Conservation (phyloP, 2,329 filamentous ascomycete species). For the Coniella lustricola region DNA sequence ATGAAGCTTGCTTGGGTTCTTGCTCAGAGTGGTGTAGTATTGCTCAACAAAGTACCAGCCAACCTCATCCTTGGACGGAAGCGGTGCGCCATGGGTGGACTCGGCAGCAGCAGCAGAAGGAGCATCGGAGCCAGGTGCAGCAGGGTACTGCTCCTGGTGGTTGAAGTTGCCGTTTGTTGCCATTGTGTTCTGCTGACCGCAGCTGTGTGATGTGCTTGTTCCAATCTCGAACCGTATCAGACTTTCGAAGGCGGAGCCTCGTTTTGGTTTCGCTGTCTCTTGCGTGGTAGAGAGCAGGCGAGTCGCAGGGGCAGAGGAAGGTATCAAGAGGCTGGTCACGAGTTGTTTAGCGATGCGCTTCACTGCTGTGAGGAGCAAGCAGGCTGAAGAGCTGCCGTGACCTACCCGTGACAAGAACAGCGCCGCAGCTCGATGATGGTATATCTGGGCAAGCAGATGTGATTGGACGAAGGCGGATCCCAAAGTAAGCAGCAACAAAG, state of each 20-base stretch:
- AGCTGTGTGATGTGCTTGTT: not conserved
- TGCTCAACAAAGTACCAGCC: conserved; percentile 99
- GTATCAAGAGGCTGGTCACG: too few relatives aligned
- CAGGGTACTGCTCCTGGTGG: conserved; percentile 37
- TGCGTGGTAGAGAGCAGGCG: too few relatives aligned
- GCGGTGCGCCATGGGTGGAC: conserved; percentile 32
- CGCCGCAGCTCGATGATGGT: not conserved
- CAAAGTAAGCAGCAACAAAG: not conserved
- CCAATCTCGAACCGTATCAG: not conserved
- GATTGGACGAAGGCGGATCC: not conserved
- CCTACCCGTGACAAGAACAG: not conserved
- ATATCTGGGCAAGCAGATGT: not conserved
- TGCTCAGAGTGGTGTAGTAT: conserved; percentile 97
- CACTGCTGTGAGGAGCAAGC: too few relatives aligned
- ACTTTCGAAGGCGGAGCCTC: not conserved
- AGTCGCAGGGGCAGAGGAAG: too few relatives aligned
- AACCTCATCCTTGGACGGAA: conserved; percentile 80
- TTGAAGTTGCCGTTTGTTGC: conserved; percentile 50
- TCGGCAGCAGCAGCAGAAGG: conserved; percentile 17
- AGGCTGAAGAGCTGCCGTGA: not conserved
- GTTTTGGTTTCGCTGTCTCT: not conserved
- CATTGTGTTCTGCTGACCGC: conserved; percentile 33
- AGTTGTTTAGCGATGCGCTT: too few relatives aligned
- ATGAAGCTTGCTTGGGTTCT: conserved; percentile 86
- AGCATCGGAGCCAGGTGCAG: conserved; percentile 27